Evolutionary conservation across 202 grass and related monocot genomes (phyloP).

Genomic region (Schoenoplectus tabernaemontani): DNA sequence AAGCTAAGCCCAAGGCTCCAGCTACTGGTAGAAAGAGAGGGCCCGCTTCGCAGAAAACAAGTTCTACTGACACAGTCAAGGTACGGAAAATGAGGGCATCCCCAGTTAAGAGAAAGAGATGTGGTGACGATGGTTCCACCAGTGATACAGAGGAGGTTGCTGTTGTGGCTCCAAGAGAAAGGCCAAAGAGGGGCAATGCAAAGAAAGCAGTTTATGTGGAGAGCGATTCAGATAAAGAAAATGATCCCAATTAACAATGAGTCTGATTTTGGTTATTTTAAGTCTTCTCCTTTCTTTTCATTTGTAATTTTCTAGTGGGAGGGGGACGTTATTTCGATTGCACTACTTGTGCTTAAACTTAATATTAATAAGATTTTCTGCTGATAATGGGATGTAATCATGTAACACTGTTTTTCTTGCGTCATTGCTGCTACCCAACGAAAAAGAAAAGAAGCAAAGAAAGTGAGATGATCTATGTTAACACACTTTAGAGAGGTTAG

Average conservation of each 20-base stretch:
- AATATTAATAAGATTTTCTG: neutral
- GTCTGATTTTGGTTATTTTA: constrained; percentile 24
- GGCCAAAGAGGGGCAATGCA: constrained; percentile 29
- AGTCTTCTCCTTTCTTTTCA: neutral
- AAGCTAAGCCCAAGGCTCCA: neutral
- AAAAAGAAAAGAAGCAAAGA: no score
- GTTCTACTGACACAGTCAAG: neutral
- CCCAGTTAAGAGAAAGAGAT: constrained; percentile 28
- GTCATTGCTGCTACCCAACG: no score
- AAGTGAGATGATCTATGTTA: no score
- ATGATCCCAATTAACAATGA: neutral
- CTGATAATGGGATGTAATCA: no score
- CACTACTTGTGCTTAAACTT: neutral
- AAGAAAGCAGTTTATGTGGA: constrained; percentile 22
- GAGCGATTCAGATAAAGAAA: constrained; percentile 32
- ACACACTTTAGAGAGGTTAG: no score
- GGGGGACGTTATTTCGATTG: neutral
- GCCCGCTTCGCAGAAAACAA: neutral
- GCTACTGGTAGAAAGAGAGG: constrained; percentile 23
- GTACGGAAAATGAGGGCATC: neutral
- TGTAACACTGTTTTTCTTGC: no score
- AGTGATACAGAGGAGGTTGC: neutral
- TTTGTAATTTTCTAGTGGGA: neutral
- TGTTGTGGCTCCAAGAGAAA: constrained; percentile 1
- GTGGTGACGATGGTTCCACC: neutral